Evolutionary conservation across 1,284 basidiomycete genomes (phyloP).

Genomic region (Trichosporon asahii): DNA sequence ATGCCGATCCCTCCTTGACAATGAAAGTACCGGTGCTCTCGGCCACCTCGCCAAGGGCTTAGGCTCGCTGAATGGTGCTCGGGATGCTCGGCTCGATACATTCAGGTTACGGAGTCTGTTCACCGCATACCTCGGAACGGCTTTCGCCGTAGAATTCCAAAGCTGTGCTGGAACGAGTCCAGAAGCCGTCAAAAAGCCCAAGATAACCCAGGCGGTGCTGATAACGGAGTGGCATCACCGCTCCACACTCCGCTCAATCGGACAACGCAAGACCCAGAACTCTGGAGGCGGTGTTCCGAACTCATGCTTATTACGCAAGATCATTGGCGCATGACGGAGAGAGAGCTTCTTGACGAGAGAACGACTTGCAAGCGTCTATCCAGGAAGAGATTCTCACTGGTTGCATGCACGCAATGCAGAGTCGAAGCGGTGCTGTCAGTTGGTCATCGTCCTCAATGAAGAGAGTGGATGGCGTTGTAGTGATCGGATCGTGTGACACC

Average conservation of each 20-base stretch:
- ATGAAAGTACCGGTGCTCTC: too few relatives aligned
- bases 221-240: not conserved
- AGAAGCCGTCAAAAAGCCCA: not conserved
- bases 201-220: not conserved
- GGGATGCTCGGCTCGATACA: not conserved
- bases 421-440: too few relatives aligned
- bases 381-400: too few relatives aligned
- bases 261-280: not conserved
- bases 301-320: not conserved
- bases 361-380: too few relatives aligned
- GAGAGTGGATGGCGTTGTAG: too few relatives aligned
- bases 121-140: not conserved
- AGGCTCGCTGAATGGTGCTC: not conserved
- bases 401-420: too few relatives aligned
- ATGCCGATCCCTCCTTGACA: too few relatives aligned
- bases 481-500: too few relatives aligned
- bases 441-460: too few relatives aligned
- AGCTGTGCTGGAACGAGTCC: not conserved
- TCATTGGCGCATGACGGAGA: not conserved
- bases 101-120: too few relatives aligned
- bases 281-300: not conserved
- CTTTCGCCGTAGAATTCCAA: not conserved
- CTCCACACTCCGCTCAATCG: not conserved
- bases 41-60: not conserved
- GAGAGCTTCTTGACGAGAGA: too few relatives aligned